Base-by-base conservation (phyloP, 768 basidiomycete species). In the Macrocybe gigantea region DNA sequence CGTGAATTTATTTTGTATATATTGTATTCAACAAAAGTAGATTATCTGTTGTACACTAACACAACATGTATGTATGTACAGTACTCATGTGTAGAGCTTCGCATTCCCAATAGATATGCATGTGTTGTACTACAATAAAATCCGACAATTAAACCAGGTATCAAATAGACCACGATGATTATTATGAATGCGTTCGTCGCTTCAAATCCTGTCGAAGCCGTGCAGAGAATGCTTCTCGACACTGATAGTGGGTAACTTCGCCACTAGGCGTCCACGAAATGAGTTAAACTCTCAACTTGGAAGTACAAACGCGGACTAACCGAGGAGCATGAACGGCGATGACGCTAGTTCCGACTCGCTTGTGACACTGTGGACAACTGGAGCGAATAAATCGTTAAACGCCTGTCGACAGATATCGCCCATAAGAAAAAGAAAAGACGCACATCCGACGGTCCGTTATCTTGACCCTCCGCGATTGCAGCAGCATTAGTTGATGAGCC, bases 191-290 rank as follows among this genome's bases (percentile, higher is more conserved):
- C 22, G 22, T 4, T 22, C 4, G 22, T 22, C 22, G 22, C 22
- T 22, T 22, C 22, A 22, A 22, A 22, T 22, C 22, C 22, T 22
- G 22, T 22, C 22, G 22, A 22, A 85, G 57, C 48, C 68, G 76
- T 42, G 65, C 69, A 7, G 88, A 71, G 60, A 93, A 96, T 0
- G 77, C 74, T 60, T 96, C 94, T 29, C 93, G 85, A 61, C 94
- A 98, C 52, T 95, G 89, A 63, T 94, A 93, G 66, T 97, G 95
- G 0, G 93, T 98, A 2, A 96, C 94, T 66, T 95, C 92, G 7
- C 94, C 94, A 42, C 93, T 96, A 34, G 7, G 39, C 31, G 44
- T 33, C 11, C n/a, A 47, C 41, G 7, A 44, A 31, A 11, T 3
- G 30, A 14, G 22, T 6, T 32, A 35, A 14, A 29, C 6, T 32